Evolutionary conservation across 148 eudicot species (phyloP), one percentile per base, ranked within the genome.

Genomic region (Limonium bicolor): DNA sequence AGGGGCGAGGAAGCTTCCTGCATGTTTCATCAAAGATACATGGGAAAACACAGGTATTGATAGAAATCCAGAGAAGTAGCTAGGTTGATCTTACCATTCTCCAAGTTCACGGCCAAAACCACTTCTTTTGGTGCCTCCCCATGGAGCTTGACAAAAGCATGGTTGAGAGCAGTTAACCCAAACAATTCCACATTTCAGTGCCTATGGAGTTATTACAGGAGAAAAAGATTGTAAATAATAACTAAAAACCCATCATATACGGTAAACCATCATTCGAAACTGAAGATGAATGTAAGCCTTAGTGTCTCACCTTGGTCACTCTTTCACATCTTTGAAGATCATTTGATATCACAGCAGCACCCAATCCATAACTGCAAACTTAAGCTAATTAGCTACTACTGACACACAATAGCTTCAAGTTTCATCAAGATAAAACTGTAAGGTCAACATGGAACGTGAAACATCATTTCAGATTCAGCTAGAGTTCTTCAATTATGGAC

Each of bases 111-210:
- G 99, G 16, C 99, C 99, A 57, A 92, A 92, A 58, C 99, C 99
- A 58, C 99, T 92, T 10, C 88, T 93, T 47, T 81, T 92, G 27
- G 60, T 85, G 49, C 99, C 99, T 43, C 99, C 99, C 99, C 99
- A 81, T 26, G 99, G 99, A 63, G 88, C 95, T 73, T 92, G 99
- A 55, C 74, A 73, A 60, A 92, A 92, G 78, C 94, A 92, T 20
- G 95, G 99, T 55, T 92, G 95, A 32, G 99, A 92, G 66, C 99
- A 92, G 66, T 92, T 92, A 12, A 92, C 80, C 99, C 99, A 85
- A n/a, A 92, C 88, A 39, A 85, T 76, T 39, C 99, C 95, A 4
- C 71, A 71, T 54, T 78, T 69, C 51, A 92, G 56, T 54, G 87
- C 99, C 99, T 90, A 69, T 32, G 51, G 46, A 47, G n/a, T n/a